A percentile compares a stretch with the other conserved stretches of the same genome.
Evolutionary conservation across 108 stramenopile species (phyloP).

Genomic region (Chaetoceros tenuissimus): DNA sequence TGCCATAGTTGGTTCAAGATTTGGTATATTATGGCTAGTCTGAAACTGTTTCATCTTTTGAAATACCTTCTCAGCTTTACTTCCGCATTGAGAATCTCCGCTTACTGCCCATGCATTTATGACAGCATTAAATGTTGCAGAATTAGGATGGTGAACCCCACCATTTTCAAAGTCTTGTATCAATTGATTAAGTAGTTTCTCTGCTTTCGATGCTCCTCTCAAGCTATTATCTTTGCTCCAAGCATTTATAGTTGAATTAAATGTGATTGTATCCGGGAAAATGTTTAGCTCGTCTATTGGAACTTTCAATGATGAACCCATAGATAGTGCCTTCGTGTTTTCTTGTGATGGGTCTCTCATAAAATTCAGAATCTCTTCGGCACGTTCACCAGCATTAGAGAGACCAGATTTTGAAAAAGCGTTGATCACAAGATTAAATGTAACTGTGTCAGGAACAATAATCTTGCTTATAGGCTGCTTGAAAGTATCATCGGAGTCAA

Average conservation of each 20-base stretch:
- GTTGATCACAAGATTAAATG: slow-evolving; percentile 30
- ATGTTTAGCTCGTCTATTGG: slow-evolving; percentile 20
- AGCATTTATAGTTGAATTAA: slow-evolving; percentile 51
- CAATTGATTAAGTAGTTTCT: not conserved
- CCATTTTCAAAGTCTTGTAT: not conserved
- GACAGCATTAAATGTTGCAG: not conserved
- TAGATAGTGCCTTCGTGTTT: slow-evolving; percentile 34
- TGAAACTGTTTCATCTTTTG: not conserved
- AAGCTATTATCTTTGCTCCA: slow-evolving; percentile 9
- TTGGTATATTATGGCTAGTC: not conserved
- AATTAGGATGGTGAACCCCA: not conserved
- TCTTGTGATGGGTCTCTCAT: slow-evolving; percentile 15
- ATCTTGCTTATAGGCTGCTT: slow-evolving; percentile 2
- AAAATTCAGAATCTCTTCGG: slow-evolving; percentile 18
- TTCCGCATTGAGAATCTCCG: not conserved
- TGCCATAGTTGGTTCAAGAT: not conserved
- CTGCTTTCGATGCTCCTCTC: not conserved
- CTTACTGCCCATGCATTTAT: not conserved
- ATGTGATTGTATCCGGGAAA: slow-evolving; percentile 54
- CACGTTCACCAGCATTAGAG: slow-evolving; percentile 11
- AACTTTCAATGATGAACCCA: slow-evolving; percentile 23
- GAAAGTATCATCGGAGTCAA: slow-evolving; percentile 1
- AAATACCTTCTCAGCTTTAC: not conserved
- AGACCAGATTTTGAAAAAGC: slow-evolving; percentile 15
- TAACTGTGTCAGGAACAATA: slow-evolving; percentile 2